phyloP scores from a whole-genome alignment of 148 eudicot genomes.

The Rhododendron kiyosumense region DNA sequence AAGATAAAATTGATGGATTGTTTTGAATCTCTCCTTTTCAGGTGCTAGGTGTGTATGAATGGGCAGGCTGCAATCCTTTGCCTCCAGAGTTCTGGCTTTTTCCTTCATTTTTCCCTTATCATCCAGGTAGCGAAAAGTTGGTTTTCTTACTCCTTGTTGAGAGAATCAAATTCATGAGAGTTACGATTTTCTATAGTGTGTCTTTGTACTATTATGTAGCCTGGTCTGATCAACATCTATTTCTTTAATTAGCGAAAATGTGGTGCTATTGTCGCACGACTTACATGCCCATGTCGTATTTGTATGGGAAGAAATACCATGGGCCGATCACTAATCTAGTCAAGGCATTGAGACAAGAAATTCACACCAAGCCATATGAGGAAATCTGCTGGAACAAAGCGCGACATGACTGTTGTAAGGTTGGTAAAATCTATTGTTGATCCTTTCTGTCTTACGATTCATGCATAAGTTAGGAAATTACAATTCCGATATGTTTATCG shows the following conservation, averaged over 20 bases:
- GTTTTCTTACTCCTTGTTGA: no score
- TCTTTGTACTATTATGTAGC: neutral
- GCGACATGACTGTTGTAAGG: conserved; percentile 36
- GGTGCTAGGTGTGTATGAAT: conserved; percentile 35
- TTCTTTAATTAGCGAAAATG: conserved; percentile 27
- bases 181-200: no score
- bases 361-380: conserved; percentile 24
- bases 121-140: conserved; percentile 17
- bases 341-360: conserved; percentile 24
- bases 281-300: conserved; percentile 41
- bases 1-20: neutral
- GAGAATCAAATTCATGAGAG: no score
- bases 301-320: conserved; percentile 27
- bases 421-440: neutral
- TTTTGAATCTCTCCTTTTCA: neutral
- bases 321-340: conserved; percentile 33
- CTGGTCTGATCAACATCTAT: neutral
- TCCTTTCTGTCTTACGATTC: neutral
- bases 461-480: neutral
- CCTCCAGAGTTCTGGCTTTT: conserved; percentile 37
- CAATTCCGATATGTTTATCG: neutral
- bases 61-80: conserved; percentile 32
- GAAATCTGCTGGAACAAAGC: conserved; percentile 34
- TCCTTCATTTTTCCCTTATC: conserved; percentile 27
- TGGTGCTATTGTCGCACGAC: conserved; percentile 34